Evolutionary conservation across 1,139 yeast genomes (phyloP).

Genomic region (Suhomyces bribrorum): DNA sequence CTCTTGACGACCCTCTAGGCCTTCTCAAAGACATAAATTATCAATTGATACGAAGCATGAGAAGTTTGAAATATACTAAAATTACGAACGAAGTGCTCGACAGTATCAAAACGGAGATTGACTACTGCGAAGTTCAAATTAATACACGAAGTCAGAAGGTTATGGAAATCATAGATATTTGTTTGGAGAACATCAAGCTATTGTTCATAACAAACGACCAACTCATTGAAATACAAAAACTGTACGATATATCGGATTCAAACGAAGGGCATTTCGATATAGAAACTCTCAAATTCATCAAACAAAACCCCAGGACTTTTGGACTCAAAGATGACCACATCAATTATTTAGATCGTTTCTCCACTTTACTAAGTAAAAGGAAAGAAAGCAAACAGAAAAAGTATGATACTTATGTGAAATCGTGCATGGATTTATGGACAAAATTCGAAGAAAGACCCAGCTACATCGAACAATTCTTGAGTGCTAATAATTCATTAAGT

Average conservation of each 20-base stretch:
- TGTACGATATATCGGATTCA: constrained; percentile 19
- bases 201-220: constrained; percentile 39
- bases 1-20: constrained; percentile 2
- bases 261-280: constrained; percentile 32
- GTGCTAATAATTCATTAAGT: constrained; percentile 37
- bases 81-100: constrained; percentile 34
- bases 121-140: constrained; percentile 28
- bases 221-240: constrained; percentile 35
- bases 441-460: constrained; percentile 46
- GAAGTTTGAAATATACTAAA: constrained; percentile 40
- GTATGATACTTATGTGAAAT: constrained; percentile 30
- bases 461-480: constrained; percentile 38
- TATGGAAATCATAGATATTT: constrained; percentile 24
- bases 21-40: constrained; percentile 32
- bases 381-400: constrained; percentile 36
- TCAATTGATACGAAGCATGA: constrained; percentile 36
- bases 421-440: constrained; percentile 52
- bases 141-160: constrained; percentile 27
- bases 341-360: constrained; percentile 31
- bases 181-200: constrained; percentile 29
- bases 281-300: constrained; percentile 40
- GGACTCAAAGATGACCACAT: constrained; percentile 43
- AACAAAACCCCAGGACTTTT: constrained; percentile 40
- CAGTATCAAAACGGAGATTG: constrained; percentile 29
- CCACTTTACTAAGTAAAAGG: constrained; percentile 29